phyloP scores from a whole-genome alignment of 1,284 basidiomycete genomes.

The Afroboletus lepidellus region DNA sequence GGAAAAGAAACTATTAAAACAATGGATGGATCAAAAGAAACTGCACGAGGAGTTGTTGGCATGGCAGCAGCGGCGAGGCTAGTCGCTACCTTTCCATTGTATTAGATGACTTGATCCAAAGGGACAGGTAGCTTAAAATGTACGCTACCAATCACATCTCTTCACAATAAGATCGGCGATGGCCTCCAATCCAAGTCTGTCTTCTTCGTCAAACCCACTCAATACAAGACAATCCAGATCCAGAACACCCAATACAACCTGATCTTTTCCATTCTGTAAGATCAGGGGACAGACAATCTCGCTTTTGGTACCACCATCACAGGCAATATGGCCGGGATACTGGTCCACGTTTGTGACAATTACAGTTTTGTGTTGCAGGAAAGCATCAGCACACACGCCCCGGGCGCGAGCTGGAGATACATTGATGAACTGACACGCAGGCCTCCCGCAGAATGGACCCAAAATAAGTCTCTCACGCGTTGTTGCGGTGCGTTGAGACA shows the following conservation, averaged over 20 bases:
- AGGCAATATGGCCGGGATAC: constrained; percentile 89
- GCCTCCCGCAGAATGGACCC: constrained; percentile 86
- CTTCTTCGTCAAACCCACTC: constrained; percentile 74
- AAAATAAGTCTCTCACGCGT: constrained; percentile 49
- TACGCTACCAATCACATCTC: constrained; percentile 53
- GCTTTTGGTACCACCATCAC: constrained; percentile 82
- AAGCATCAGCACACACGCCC: constrained; percentile 85
- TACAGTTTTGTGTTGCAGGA: constrained; percentile 51
- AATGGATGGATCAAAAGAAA: constrained; percentile 75
- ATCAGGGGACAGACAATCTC: constrained; percentile 83
- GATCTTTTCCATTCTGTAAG: constrained; percentile 34
- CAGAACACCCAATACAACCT: constrained; percentile 66
- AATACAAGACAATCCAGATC: constrained; percentile 80
- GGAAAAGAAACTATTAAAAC: constrained; percentile 81
- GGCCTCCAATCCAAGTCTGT: constrained; percentile 68
- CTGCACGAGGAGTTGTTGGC: constrained; percentile 73
- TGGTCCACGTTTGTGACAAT: constrained; percentile 72
- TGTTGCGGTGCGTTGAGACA: constrained; percentile 7
- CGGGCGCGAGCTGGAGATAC: constrained; percentile 52
- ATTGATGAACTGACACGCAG: constrained; percentile 82
- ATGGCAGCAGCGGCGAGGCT: constrained; percentile 48
- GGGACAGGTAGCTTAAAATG: background rate
- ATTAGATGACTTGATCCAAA: background rate
- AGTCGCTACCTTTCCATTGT: background rate
- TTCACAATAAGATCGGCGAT: constrained; percentile 63